These are phyloP conservation scores for Colletotrichum filicis DNA, from an alignment of 2,329 filamentous ascomycete genomes.

Conservation along the genomic window DNA sequence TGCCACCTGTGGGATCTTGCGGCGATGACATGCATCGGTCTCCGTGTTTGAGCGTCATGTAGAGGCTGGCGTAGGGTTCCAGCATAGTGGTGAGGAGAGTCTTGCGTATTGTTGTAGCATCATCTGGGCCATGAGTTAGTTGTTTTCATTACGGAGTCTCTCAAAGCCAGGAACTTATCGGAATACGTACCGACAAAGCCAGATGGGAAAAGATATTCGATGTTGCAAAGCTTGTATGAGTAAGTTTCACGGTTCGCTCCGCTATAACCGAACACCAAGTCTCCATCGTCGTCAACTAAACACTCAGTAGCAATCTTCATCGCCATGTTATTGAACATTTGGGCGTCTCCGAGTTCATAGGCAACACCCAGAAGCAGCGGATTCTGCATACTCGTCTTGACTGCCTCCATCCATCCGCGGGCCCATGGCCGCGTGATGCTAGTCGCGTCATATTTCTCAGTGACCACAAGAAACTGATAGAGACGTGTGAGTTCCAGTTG, in stretches of 20 bases:
- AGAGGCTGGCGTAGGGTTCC: constrained; percentile 13
- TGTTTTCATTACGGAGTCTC: not conserved
- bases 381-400: constrained; percentile 31
- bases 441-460: constrained; percentile 45
- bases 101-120: not conserved
- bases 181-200: not conserved
- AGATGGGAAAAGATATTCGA: constrained; percentile 13
- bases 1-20: not conserved
- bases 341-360: constrained; percentile 44
- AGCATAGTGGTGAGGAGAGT: constrained; percentile 6
- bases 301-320: constrained; percentile 40
- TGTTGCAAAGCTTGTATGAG: constrained; percentile 14
- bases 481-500: constrained; percentile 38
- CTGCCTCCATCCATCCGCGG: constrained; percentile 34
- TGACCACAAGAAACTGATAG: constrained; percentile 42
- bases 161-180: rapidly evolving
- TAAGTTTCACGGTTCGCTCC: not conserved
- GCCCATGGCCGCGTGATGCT: constrained; percentile 40
- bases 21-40: constrained; percentile 21
- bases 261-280: constrained; percentile 20
- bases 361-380: constrained; percentile 43
- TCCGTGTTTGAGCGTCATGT: not conserved
- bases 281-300: constrained; percentile 7
- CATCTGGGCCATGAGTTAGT: not conserved
- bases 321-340: constrained; percentile 38